A percentile compares a stretch with the other conserved stretches of the same genome.
Evolutionary conservation across 257 asterid species (phyloP).

Genomic region (Jacaranda copaia): DNA sequence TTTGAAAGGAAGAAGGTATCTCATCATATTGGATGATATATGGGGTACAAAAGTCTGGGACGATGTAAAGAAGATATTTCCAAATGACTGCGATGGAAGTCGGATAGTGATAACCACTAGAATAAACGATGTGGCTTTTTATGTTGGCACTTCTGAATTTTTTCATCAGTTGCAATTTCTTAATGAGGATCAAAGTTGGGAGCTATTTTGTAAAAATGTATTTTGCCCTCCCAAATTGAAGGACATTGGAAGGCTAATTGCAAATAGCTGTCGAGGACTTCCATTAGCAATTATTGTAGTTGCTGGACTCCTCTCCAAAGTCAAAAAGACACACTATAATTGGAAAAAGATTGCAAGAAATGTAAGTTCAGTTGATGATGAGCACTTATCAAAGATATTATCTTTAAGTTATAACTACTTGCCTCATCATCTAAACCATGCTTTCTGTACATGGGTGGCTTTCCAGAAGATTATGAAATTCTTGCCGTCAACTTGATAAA

Average conservation of each 20-base stretch:
- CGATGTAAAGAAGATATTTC: slow-evolving; percentile 30
- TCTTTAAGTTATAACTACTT: slow-evolving; percentile 23
- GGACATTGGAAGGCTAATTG: slow-evolving; percentile 21
- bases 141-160: background rate
- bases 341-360: slow-evolving; percentile 29
- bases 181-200: slow-evolving; percentile 32
- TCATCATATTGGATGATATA: slow-evolving; percentile 32
- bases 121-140: background rate
- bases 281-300: slow-evolving; percentile 35
- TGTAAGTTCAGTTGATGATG: slow-evolving; percentile 12
- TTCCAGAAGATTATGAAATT: slow-evolving; percentile 29
- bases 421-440: slow-evolving; percentile 27
- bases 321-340: no score
- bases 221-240: slow-evolving; percentile 29
- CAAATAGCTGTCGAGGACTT: slow-evolving; percentile 28
- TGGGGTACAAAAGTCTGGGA: slow-evolving; percentile 25
- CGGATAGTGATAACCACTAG: slow-evolving; percentile 34
- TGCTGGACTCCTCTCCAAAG: slow-evolving; percentile 24
- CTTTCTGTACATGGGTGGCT: slow-evolving; percentile 28
- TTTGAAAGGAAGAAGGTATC: slow-evolving; percentile 29
- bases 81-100: slow-evolving; percentile 23
- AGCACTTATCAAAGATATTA: slow-evolving; percentile 11
- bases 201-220: slow-evolving; percentile 20
- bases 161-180: slow-evolving; percentile 21
- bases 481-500: background rate